Base-by-base conservation (phyloP, 345 rosid species). In the Heritiera fomes region DNA sequence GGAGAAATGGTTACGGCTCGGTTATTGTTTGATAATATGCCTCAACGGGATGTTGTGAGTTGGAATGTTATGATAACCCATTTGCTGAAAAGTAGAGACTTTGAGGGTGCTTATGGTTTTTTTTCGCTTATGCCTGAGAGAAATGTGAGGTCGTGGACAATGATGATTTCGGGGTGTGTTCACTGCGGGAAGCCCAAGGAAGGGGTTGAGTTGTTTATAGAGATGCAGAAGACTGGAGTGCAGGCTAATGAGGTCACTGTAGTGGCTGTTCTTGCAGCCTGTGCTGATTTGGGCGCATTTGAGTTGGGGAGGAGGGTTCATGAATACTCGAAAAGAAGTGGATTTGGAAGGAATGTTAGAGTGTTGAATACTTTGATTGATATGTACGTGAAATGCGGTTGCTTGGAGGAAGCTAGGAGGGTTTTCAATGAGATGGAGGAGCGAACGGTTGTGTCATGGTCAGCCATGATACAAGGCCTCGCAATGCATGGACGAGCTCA, bases 1-100 rank as follows among this genome's bases (percentile, higher is more conserved):
- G 85, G 85, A 8, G 83, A 84, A 38, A 81, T 80, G 56, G 75
- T 43, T 28, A 71, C 52, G 60, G 83, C 89, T 40, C 40, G 66
- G 71, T 73, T 86, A 56, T n/a, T 86, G 82, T 86, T 86, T 46
- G 89, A 82, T 64, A 82, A 79, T 82, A 86, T 86, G 87, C 77
- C 82, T 12, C 75, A 75, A 10, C 56, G 84, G 43, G 88, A 85
- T 73, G 84, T 79, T 56, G 85, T 85, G 28, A 80, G 83, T 14
- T 83, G 86, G 86, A 85, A 85, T 78, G 82, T 73, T 20, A 18
- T 80, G 83, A 53, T 85, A 23, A 76, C 79, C 65, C 80, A 76
- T 76, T 71, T 82, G 79, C 30, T 82, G 38, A 85, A 75, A 69
- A 78, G 55, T 65, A 78, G 83, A 41, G 83, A 82, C 65, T 47